These are phyloP conservation scores for Apiotrichum siamense DNA, from an alignment of 1,284 basidiomycete species.

Conservation along the genomic window DNA sequence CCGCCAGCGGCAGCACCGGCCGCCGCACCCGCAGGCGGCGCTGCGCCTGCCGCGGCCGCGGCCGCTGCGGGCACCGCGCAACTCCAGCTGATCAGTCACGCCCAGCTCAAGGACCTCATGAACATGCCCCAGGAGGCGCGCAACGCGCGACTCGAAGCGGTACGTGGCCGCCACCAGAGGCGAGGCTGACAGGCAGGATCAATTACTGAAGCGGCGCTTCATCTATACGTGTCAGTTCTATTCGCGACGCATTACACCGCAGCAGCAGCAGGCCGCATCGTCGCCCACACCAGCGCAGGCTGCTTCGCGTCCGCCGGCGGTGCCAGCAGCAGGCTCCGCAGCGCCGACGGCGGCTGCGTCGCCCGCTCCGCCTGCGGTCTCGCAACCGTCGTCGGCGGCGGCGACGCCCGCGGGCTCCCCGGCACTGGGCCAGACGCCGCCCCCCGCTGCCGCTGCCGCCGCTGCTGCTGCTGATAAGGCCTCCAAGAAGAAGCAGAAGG, in stretches of 20 bases:
- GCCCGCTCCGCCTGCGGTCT: background rate
- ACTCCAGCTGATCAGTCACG: constrained; percentile 1
- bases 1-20: background rate
- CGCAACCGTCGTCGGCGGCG: background rate
- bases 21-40: background rate
- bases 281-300: background rate
- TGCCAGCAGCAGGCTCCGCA: background rate
- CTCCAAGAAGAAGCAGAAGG: no score
- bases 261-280: background rate
- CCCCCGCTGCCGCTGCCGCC: background rate
- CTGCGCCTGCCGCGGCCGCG: background rate
- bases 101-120: constrained; percentile 10
- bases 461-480: background rate
- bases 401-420: background rate
- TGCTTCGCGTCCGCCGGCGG: background rate
- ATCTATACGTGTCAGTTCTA: constrained; percentile 9
- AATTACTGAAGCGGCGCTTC: constrained; percentile 1
- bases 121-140: constrained; percentile 1
- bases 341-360: background rate
- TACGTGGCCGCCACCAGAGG: background rate
- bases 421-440: background rate
- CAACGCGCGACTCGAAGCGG: constrained; percentile 4
- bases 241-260: constrained; percentile 3
- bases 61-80: background rate
- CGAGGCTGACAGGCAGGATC: background rate